Base-by-base conservation (phyloP, 2,329 filamentous ascomycete genomes). In the Pestalotiopsis sp. region DNA sequence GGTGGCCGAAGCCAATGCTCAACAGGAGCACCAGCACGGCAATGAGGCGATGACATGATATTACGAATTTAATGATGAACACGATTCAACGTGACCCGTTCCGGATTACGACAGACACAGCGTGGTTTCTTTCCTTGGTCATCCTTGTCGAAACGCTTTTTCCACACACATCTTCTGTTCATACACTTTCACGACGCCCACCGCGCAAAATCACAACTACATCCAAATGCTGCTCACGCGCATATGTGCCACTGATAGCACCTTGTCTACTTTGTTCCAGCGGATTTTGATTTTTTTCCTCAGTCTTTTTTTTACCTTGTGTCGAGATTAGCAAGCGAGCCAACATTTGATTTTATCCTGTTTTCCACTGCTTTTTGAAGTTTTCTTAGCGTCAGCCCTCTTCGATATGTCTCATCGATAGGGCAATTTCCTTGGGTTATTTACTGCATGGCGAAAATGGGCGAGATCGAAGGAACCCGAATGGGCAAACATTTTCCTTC, bases 1-100 rank as follows among this genome's bases (percentile, higher is more conserved):
- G 88, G 92, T 97, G 75, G 90, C 92, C 72, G 92, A 96, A 91
- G 88, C 81, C 80, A 83, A 81, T 73, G 79, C 80, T 69, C 79
- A 82, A 75, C 78, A 79, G 72, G 80, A 81, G 74, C 80, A 77
- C 69, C 71, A 82, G 75, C 79, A 80, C 79, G 80, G 81, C 79
- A 80, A 81, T 76, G 81, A 83, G 73, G 73, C 80, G 70, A 80
- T 78, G 74, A 81, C 78, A 78, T 83, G 77, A 81, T 76, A 80
- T 73, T 78, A 76, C 81, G 72, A 77, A 79, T 74, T 70, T 59
- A 62, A 74, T 70, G 74, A 77, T 78, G 79, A 83, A 78, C 74
- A 80, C 45, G 63, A 72, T 65, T 71, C 67, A 71, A 70, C 31
- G 36, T 62, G 59, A 62, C 68, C 67, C 59, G 49, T 69, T 68